A percentile compares a stretch with the other conserved stretches of the same genome.
phyloP scores from a whole-genome alignment of 225 moss, liverwort and hornwort species.

The Marchantia paleacea region DNA sequence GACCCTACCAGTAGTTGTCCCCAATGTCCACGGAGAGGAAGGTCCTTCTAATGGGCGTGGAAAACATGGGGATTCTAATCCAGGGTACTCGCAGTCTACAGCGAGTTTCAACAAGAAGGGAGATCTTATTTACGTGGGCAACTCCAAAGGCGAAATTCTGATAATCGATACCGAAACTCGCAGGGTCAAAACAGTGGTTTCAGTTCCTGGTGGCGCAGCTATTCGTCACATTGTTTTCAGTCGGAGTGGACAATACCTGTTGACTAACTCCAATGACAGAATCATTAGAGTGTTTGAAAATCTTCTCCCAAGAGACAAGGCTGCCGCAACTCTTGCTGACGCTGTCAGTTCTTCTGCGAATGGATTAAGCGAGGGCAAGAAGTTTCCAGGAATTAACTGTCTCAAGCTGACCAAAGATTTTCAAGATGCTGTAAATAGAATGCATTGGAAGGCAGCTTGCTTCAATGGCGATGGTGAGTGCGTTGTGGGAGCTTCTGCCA shows the following conservation, averaged over 20 bases:
- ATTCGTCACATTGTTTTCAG: constrained; percentile 95
- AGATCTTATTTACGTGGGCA: constrained; percentile 90
- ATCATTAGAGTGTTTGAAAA: constrained; percentile 94
- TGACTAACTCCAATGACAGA: constrained; percentile 94
- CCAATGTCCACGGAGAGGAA: constrained; percentile 61
- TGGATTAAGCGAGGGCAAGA: constrained; percentile 45
- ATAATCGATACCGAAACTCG: constrained; percentile 67
- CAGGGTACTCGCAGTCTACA: constrained; percentile 76
- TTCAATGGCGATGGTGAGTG: constrained; percentile 98
- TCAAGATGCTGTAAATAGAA: constrained; percentile 94
- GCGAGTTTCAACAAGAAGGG: constrained; percentile 98
- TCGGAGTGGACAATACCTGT: constrained; percentile 85
- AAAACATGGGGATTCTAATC: constrained; percentile 69
- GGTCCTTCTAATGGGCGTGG: constrained; percentile 58
- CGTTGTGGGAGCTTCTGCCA: constrained; percentile 96
- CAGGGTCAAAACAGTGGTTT: constrained; percentile 62
- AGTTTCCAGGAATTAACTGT: constrained; percentile 54
- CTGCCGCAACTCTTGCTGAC: constrained; percentile 59
- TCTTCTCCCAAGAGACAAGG: constrained; percentile 62
- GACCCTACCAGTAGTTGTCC: constrained; percentile 61
- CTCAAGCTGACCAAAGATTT: constrained; percentile 85
- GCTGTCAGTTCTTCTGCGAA: constrained; percentile 24
- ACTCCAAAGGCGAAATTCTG: constrained; percentile 87
- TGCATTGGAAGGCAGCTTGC: constrained; percentile 98
- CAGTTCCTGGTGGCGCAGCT: constrained; percentile 84